phyloP scores from a whole-genome alignment of 805 yeast species.

The Ogataea paradorogensis region DNA sequence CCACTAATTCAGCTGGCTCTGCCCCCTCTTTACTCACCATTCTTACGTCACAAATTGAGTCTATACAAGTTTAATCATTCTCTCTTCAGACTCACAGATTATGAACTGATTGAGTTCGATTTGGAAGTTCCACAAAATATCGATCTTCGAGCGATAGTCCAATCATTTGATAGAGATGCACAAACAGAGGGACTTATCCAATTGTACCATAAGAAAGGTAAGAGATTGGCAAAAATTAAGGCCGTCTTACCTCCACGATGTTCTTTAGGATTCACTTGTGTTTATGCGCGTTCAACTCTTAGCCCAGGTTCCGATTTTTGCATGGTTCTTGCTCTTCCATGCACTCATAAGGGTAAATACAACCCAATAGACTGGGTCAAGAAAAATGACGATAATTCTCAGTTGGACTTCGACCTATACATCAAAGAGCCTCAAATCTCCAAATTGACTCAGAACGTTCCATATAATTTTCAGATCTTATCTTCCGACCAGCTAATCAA shows the following conservation, averaged over 20 bases:
- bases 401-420: slow-evolving; percentile 66
- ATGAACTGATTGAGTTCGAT: slow-evolving; percentile 78
- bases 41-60: slow-evolving; percentile 55
- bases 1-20: slow-evolving; percentile 72
- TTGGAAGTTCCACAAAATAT: slow-evolving; percentile 66
- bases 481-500: slow-evolving; percentile 55
- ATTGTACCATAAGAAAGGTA: slow-evolving; percentile 62
- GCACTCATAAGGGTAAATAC: slow-evolving; percentile 66
- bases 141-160: slow-evolving; percentile 62
- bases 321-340: slow-evolving; percentile 68
- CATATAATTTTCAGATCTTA: slow-evolving; percentile 61
- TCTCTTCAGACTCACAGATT: slow-evolving; percentile 65
- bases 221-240: slow-evolving; percentile 72
- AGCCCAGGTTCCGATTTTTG: slow-evolving; percentile 58
- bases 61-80: slow-evolving; percentile 75
- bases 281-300: slow-evolving; percentile 47
- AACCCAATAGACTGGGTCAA: slow-evolving; percentile 61
- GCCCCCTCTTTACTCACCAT: slow-evolving; percentile 86
- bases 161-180: slow-evolving; percentile 35
- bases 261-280: slow-evolving; percentile 66
- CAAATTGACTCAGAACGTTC: slow-evolving; percentile 51
- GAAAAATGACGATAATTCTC: slow-evolving; percentile 68
- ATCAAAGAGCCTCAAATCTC: slow-evolving; percentile 81
- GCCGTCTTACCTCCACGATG: slow-evolving; percentile 73
- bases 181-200: slow-evolving; percentile 69